Base-by-base conservation (phyloP, 2,329 filamentous ascomycete species). In the Cryphonectria carpinicola region DNA sequence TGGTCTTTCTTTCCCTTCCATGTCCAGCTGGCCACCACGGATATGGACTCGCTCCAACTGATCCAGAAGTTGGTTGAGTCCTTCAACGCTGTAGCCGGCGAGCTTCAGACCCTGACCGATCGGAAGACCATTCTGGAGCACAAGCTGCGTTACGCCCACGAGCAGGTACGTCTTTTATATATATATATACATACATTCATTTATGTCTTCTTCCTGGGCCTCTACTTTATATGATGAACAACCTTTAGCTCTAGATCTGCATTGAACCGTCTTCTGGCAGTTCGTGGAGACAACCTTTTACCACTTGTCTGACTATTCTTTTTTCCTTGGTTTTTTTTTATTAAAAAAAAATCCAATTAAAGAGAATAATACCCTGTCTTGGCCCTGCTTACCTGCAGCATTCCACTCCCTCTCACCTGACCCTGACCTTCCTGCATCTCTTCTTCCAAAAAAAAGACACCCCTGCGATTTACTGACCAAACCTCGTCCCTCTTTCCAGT, bases 91-190 rank as follows among this genome's bases (percentile, higher is more conserved):
- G 83, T 91, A 69, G 89, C 89, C 75, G 86, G 90, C 80, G 86
- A 91, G 81, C 88, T 90, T 58, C 89, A 91, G 80, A 84, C 83
- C 69, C 79, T 91, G 77, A 86, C 86, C 74, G 89, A 91, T 78
- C 85, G 87, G 74, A 90, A 90, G 77, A 89, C 87, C 39, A 86
- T 91, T 68, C 81, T 91, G 71, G 88, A 91, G 81, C 88, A 91
- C 80, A 91, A 91, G 80, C 82, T 91, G 74, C 85, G 87, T 67
- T 91, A 88, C 81, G 89, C 89, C 43, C 88, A 90, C 75, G 88
- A 90, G 78, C 88, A 90, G 85, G 89, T 91, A 84, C 79, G 86
- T 77, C n/a, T 10, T 35, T 10, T 19, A 43, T 64, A 28, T 13
- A 19, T 17, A 13, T 10, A 39, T 25, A 17, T 17, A 43, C 67